phyloP scores from a whole-genome alignment of 2,329 filamentous ascomycete species.

The Cadophora malorum region DNA sequence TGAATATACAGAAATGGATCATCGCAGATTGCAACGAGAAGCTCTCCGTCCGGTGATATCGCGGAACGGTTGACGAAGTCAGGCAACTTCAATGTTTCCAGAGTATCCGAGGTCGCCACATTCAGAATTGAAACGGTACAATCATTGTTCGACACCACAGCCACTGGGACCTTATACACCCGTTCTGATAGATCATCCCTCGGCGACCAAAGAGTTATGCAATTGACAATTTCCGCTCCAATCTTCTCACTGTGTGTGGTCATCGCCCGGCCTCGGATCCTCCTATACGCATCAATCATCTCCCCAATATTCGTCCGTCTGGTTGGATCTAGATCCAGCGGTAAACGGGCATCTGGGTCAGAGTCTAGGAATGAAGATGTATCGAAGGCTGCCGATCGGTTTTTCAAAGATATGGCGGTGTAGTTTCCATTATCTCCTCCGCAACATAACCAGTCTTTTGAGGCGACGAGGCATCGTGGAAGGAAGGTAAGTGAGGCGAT shows the following conservation, averaged over 20 bases:
- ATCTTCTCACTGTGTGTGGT: conserved; percentile 55
- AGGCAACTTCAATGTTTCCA: conserved; percentile 76
- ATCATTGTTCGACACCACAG: conserved; percentile 88
- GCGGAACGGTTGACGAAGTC: conserved; percentile 92
- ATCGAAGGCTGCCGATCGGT: conserved; percentile 26
- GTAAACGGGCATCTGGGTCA: conserved; percentile 63
- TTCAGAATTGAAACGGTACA: conserved; percentile 85
- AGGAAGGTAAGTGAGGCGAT: conserved; percentile 73
- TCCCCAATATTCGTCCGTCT: conserved; percentile 34
- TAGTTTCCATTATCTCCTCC: conserved; percentile 91
- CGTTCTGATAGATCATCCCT: conserved; percentile 42
- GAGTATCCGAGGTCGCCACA: conserved; percentile 68
- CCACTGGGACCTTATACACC: conserved; percentile 62
- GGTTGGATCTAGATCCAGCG: conserved; percentile 54
- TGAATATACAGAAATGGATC: conserved; percentile 88
- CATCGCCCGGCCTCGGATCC: conserved; percentile 32
- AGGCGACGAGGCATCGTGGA: conserved; percentile 87
- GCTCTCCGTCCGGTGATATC: conserved; percentile 85
- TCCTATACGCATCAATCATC: conserved; percentile 23
- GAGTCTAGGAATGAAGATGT: conserved; percentile 34
- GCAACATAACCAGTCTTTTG: conserved; percentile 86
- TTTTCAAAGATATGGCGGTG: conserved; percentile 47
- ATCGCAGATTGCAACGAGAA: conserved; percentile 86
- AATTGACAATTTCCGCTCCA: conserved; percentile 68
- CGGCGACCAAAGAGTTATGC: conserved; percentile 68